Conservation (phyloP, 2,329 filamentous ascomycete species). For the Trichoderma sp. region DNA sequence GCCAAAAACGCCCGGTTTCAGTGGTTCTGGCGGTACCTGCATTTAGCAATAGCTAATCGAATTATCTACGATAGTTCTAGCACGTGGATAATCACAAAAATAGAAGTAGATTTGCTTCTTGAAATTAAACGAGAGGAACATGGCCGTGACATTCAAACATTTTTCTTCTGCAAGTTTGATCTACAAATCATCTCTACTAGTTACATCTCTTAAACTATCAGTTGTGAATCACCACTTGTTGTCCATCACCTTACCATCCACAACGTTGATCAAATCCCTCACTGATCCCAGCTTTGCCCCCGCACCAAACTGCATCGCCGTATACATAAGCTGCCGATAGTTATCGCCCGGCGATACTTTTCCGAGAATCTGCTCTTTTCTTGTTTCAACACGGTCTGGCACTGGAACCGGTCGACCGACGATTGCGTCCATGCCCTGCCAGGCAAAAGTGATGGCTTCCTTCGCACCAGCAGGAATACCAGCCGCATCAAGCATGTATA, state of each 20-base stretch:
- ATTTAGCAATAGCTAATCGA: not conserved
- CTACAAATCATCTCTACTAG: not conserved
- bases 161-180: not conserved
- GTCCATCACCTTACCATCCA: slow-evolving; percentile 48
- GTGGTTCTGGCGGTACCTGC: not conserved
- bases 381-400: slow-evolving; percentile 53
- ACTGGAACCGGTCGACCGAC: slow-evolving; percentile 57
- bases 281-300: slow-evolving; percentile 47
- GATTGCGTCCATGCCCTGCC: slow-evolving; percentile 61
- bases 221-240: slow-evolving; percentile 38
- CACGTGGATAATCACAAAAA: not conserved
- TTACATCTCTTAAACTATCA: not conserved
- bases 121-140: not conserved
- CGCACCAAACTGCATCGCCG: slow-evolving; percentile 53
- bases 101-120: not conserved
- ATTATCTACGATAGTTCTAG: not conserved
- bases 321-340: slow-evolving; percentile 53
- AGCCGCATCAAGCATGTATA: slow-evolving; percentile 58
- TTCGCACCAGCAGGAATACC: slow-evolving; percentile 51
- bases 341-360: slow-evolving; percentile 58
- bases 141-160: not conserved
- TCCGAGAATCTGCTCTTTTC: slow-evolving; percentile 52
- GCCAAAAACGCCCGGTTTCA: not conserved
- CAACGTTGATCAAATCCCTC: slow-evolving; percentile 51
- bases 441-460: slow-evolving; percentile 53